phyloP scores from a whole-genome alignment of 495 filamentous ascomycete genomes.

The Neurospora terricola region DNA sequence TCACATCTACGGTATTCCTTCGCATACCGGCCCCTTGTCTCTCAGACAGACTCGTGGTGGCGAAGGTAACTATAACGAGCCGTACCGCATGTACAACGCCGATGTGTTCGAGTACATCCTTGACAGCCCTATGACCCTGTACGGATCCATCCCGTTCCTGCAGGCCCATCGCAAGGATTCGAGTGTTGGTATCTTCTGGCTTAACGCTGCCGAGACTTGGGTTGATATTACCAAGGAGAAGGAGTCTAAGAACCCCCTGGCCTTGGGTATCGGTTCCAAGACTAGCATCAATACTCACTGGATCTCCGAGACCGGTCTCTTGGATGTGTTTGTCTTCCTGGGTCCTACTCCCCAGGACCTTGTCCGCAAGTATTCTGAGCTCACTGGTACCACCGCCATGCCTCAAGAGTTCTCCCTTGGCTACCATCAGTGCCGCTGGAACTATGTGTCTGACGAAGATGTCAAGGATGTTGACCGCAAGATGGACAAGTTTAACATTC shows the following conservation, averaged over 20 bases:
- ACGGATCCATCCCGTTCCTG: constrained; percentile 93
- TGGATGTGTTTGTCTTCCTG: constrained; percentile 91
- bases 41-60: constrained; percentile 86
- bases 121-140: constrained; percentile 97
- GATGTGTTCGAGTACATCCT: constrained; percentile 97
- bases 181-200: constrained; percentile 96
- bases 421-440: constrained; percentile 98
- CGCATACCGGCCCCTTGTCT: constrained; percentile 79
- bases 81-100: constrained; percentile 92
- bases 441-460: constrained; percentile 94
- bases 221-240: constrained; percentile 85
- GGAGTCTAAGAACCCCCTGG: constrained; percentile 61
- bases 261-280: constrained; percentile 57
- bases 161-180: constrained; percentile 90
- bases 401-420: constrained; percentile 85
- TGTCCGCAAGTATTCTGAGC: constrained; percentile 68
- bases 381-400: constrained; percentile 89
- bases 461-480: constrained; percentile 93
- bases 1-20: constrained; percentile 90
- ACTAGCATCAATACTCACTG: constrained; percentile 85
- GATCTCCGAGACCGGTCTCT: constrained; percentile 82
- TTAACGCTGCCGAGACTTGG: constrained; percentile 97
- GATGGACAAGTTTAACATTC: constrained; percentile 88
- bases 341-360: constrained; percentile 77
- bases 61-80: constrained; percentile 71